A percentile compares a stretch with the other conserved stretches of the same genome.
phyloP scores from a whole-genome alignment of 768 basidiomycete species.

The Clathrus columnatus region DNA sequence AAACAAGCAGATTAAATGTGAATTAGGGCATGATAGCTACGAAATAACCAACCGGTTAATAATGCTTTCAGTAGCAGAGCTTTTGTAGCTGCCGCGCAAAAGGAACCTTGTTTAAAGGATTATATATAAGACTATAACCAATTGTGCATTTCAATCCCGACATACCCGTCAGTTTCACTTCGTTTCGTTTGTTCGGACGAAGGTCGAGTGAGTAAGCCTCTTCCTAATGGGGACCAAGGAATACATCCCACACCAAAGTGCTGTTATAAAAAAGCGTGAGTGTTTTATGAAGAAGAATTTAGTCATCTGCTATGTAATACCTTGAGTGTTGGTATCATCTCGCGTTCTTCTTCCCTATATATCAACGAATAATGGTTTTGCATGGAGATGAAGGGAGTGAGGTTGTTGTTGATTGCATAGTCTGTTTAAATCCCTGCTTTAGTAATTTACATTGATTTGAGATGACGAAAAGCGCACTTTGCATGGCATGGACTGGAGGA shows the following conservation, averaged over 20 bases:
- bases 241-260: slow-evolving; percentile 46
- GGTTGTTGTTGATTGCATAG: slow-evolving; percentile 49
- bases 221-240: slow-evolving; percentile 51
- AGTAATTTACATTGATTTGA: neutral
- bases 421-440: slow-evolving; percentile 24
- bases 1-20: neutral
- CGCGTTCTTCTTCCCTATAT: slow-evolving; percentile 59
- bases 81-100: slow-evolving; percentile 18
- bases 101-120: slow-evolving; percentile 12
- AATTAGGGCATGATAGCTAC: slow-evolving; percentile 5
- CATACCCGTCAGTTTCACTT: slow-evolving; percentile 26
- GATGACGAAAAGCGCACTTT: slow-evolving; percentile 19
- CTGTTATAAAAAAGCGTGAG: slow-evolving; percentile 22
- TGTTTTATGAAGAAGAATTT: neutral
- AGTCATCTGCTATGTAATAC: too few species aligned
- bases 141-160: neutral
- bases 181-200: slow-evolving; percentile 31
- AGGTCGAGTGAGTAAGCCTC: slow-evolving; percentile 41
- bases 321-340: slow-evolving; percentile 54
- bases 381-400: slow-evolving; percentile 60
- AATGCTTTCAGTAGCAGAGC: slow-evolving; percentile 27
- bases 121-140: neutral
- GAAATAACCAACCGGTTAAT: slow-evolving; percentile 31
- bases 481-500: slow-evolving; percentile 31
- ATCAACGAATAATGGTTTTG: slow-evolving; percentile 56